phyloP scores from a whole-genome alignment of 2,329 filamentous ascomycete genomes.

The Ophiocordyceps sinensis region DNA sequence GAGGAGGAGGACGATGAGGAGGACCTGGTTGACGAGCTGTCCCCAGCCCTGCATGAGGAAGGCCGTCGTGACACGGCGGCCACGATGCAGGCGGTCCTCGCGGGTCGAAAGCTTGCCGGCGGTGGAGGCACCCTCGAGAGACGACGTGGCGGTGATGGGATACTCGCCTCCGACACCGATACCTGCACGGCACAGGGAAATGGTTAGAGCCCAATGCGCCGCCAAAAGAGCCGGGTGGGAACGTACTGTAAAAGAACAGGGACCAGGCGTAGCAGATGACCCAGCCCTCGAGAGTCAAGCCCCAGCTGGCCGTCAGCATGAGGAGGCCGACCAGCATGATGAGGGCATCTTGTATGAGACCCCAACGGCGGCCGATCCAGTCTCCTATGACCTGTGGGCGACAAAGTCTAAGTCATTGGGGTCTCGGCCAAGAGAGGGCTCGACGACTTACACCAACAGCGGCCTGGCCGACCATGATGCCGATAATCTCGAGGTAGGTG shows the following conservation, averaged over 20 bases:
- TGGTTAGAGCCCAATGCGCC: no score
- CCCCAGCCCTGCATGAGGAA: constrained; percentile 99
- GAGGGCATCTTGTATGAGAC: constrained; percentile 81
- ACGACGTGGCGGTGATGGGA: constrained; percentile 89
- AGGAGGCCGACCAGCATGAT: constrained; percentile 92
- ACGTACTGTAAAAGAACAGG: constrained; percentile 55
- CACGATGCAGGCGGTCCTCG: constrained; percentile 88
- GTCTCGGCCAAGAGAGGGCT: not conserved
- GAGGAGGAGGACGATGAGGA: constrained; percentile 73
- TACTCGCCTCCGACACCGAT: constrained; percentile 73
- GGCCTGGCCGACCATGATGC: constrained; percentile 90
- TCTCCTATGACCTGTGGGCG: constrained; percentile 37
- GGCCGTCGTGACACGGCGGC: constrained; percentile 86
- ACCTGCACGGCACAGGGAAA: constrained; percentile 11
- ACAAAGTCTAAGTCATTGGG: not conserved
- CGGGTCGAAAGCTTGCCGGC: constrained; percentile 76
- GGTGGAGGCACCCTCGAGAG: constrained; percentile 84
- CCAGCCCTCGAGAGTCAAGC: constrained; percentile 76
- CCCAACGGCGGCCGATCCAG: constrained; percentile 83
- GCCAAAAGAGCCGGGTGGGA: no score
- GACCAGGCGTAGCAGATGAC: constrained; percentile 95
- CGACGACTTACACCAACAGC: constrained; percentile 54
- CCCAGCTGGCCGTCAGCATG: constrained; percentile 88
- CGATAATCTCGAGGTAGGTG: constrained; percentile 82
- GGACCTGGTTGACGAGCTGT: constrained; percentile 83